Conservation (phyloP, 768 basidiomycete genomes). For the Lentinula raphanica region DNA sequence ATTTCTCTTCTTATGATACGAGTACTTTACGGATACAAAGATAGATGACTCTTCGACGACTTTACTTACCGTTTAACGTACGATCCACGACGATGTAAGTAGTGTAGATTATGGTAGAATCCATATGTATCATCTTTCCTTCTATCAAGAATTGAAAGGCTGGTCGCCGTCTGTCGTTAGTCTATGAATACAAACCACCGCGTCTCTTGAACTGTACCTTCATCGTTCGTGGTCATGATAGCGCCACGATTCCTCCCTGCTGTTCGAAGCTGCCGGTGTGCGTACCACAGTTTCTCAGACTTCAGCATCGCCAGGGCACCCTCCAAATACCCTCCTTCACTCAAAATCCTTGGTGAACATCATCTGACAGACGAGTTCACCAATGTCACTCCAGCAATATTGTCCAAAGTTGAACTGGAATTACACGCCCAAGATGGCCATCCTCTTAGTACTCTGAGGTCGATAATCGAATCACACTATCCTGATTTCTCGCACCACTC, state of each 20-base stretch:
- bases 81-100: slow-evolving; percentile 3
- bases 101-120: slow-evolving; percentile 7
- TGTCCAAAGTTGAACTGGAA: slow-evolving; percentile 70
- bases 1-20: slow-evolving; percentile 1
- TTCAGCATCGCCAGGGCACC: background rate
- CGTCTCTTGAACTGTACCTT: background rate
- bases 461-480: slow-evolving; percentile 82
- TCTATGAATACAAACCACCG: too few relatives aligned
- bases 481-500: slow-evolving; percentile 66
- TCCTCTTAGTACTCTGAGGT: slow-evolving; percentile 81
- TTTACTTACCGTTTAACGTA: slow-evolving; percentile 5
- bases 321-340: background rate
- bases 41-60: slow-evolving; percentile 3
- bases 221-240: background rate
- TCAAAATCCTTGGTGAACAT: slow-evolving; percentile 56
- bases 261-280: background rate
- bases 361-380: slow-evolving; percentile 77
- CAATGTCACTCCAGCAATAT: slow-evolving; percentile 82
- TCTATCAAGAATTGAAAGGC: too few relatives aligned
- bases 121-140: slow-evolving; percentile 2
- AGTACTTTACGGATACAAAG: slow-evolving; percentile 6
- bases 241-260: background rate
- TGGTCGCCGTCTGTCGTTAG: too few relatives aligned
- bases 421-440: slow-evolving; percentile 76
- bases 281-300: slow-evolving; percentile 2